Percentiles rank a stretch among this genome's conserved stretches.
These are phyloP conservation scores for Boletus holoroseus DNA, from an alignment of 1,284 basidiomycete genomes.

Conservation along the genomic window DNA sequence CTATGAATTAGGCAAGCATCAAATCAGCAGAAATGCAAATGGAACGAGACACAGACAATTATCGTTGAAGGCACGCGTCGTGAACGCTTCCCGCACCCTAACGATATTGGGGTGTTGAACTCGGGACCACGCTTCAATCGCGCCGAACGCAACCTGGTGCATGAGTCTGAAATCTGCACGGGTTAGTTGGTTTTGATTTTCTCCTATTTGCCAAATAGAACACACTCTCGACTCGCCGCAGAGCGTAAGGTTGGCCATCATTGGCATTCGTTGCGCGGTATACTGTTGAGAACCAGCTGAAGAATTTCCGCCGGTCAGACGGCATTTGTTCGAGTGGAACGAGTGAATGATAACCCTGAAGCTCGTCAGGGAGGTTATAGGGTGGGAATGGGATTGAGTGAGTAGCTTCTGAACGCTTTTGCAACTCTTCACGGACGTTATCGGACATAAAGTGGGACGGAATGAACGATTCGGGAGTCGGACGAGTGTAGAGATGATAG, in stretches of 20 bases:
- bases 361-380: constrained; percentile 73
- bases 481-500: constrained; percentile 84
- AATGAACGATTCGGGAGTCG: constrained; percentile 49
- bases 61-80: constrained; percentile 89
- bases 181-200: constrained; percentile 11
- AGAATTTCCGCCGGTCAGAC: constrained; percentile 62
- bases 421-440: constrained; percentile 73
- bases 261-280: constrained; percentile 78
- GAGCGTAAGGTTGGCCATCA: constrained; percentile 75
- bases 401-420: constrained; percentile 74
- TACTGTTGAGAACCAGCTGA: constrained; percentile 72
- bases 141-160: constrained; percentile 75
- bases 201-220: constrained; percentile 3
- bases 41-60: constrained; percentile 57
- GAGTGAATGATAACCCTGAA: constrained; percentile 89
- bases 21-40: constrained; percentile 6
- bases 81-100: constrained; percentile 88
- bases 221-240: constrained; percentile 85
- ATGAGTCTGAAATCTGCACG: constrained; percentile 74
- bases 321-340: constrained; percentile 64
- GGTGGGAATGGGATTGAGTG: constrained; percentile 45
- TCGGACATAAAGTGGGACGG: constrained; percentile 65
- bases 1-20: constrained; percentile 39
- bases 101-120: constrained; percentile 88
- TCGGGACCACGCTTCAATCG: constrained; percentile 85